These are phyloP conservation scores for Sphaerulina musiva DNA, from an alignment of 2,329 filamentous ascomycete species.

Conservation along the genomic window DNA sequence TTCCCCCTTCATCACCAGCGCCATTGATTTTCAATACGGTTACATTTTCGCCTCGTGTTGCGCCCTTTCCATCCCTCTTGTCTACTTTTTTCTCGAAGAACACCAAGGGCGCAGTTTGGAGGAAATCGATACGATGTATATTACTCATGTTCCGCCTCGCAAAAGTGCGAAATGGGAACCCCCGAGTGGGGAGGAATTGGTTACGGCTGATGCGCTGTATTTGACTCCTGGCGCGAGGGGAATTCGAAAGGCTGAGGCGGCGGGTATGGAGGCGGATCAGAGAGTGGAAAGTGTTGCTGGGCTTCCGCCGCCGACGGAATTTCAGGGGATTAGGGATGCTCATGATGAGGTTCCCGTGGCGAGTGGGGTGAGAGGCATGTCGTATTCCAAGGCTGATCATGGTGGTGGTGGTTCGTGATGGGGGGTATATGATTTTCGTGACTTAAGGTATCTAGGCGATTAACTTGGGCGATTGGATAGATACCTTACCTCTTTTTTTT, in stretches of 20 bases:
- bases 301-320: slow-evolving; percentile 22
- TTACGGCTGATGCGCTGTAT: slow-evolving; percentile 29
- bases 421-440: too few species aligned
- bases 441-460: too few species aligned
- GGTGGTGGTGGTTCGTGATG: too few species aligned
- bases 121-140: slow-evolving; percentile 74
- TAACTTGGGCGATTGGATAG: too few species aligned
- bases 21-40: slow-evolving; percentile 66
- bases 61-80: slow-evolving; percentile 55
- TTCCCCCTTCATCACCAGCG: slow-evolving; percentile 68
- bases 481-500: too few species aligned
- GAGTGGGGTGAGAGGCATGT: slow-evolving; percentile 26
- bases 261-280: slow-evolving; percentile 28
- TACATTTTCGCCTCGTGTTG: slow-evolving; percentile 72
- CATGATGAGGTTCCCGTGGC: slow-evolving; percentile 24
- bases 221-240: slow-evolving; percentile 29
- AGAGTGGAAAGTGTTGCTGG: slow-evolving; percentile 15
- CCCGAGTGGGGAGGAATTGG: slow-evolving; percentile 29
- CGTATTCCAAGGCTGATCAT: slow-evolving; percentile 6
- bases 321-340: slow-evolving; percentile 28
- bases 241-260: slow-evolving; percentile 31
- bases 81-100: slow-evolving; percentile 74
- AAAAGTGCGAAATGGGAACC: slow-evolving; percentile 32
- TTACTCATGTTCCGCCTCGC: slow-evolving; percentile 36
- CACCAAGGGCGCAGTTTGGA: slow-evolving; percentile 66